Percentiles rank a stretch among this genome's conserved stretches.
Evolutionary conservation across 805 yeast genomes (phyloP).

Genomic region (Lipomyces starkeyi): DNA sequence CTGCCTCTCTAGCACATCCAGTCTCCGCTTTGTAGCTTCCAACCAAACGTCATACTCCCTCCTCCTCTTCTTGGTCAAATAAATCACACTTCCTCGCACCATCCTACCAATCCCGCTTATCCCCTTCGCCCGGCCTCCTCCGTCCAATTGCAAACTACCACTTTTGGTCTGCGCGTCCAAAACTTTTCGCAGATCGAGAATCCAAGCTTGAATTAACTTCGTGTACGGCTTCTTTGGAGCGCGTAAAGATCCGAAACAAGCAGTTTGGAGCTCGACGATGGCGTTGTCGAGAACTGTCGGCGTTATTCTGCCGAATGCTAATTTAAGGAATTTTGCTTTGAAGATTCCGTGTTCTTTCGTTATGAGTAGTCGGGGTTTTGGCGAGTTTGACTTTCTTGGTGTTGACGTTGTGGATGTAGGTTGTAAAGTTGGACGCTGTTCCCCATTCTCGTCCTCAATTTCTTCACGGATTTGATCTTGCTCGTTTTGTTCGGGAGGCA

Average conservation of each 20-base stretch:
- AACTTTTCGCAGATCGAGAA: background rate
- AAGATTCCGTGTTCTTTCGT: slow-evolving; percentile 3
- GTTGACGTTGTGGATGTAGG: background rate
- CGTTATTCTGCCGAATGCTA: slow-evolving; percentile 11
- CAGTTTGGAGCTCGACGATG: slow-evolving; percentile 19
- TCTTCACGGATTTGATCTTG: slow-evolving; percentile 4
- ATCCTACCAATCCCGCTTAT: slow-evolving; percentile 13
- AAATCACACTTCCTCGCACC: slow-evolving; percentile 23
- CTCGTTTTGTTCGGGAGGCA: background rate
- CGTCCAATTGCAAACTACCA: background rate
- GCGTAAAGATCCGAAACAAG: slow-evolving; percentile 11
- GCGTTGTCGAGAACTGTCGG: background rate
- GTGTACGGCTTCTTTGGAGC: slow-evolving; percentile 11
- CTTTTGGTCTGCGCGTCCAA: background rate
- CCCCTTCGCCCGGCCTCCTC: background rate
- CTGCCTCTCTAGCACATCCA: slow-evolving; percentile 11
- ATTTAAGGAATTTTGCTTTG: slow-evolving; percentile 18
- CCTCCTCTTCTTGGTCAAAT: slow-evolving; percentile 11
- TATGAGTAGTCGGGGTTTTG: background rate
- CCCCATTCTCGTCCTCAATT: background rate
- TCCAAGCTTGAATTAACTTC: slow-evolving; percentile 15
- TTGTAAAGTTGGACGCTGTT: background rate
- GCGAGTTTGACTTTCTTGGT: background rate
- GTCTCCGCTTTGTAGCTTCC: slow-evolving; percentile 1
- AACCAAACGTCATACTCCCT: slow-evolving; percentile 20